Evolutionary conservation across 2,329 filamentous ascomycete species (phyloP).

Genomic region (Neonectria faginata): DNA sequence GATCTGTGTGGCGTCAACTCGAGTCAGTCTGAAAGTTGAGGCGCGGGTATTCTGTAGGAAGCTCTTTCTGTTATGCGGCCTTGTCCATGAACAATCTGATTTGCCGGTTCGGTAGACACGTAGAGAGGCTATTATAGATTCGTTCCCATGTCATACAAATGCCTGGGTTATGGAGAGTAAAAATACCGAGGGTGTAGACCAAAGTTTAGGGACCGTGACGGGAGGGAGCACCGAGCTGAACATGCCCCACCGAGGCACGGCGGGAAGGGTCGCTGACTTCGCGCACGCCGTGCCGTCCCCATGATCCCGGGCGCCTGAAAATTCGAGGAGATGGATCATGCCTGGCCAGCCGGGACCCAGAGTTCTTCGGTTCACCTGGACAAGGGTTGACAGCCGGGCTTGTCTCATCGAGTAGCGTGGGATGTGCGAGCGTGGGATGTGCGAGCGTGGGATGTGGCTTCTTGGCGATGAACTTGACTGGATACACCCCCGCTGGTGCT

Average conservation of each 20-base stretch:
- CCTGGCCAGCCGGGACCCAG: constrained; percentile 4
- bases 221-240: constrained; percentile 21
- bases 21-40: constrained; percentile 9
- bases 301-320: constrained; percentile 23
- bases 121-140: not conserved
- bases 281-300: not conserved
- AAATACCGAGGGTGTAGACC: constrained; percentile 10
- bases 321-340: not conserved
- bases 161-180: not conserved
- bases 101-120: not conserved
- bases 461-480: not conserved
- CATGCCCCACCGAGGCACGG: constrained; percentile 1
- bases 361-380: constrained; percentile 6
- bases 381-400: not conserved
- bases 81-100: not conserved
- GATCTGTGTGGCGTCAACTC: constrained; percentile 12
- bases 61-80: not conserved
- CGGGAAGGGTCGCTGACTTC: constrained; percentile 5
- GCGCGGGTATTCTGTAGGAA: not conserved
- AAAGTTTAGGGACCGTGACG: constrained; percentile 5
- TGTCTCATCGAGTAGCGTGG: not conserved
- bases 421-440: not conserved
- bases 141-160: constrained; percentile 1
- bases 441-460: not conserved
- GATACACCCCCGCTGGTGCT: not conserved